Evolutionary conservation across 1,139 yeast species (phyloP).

Genomic region (Nematodospora anomalae): DNA sequence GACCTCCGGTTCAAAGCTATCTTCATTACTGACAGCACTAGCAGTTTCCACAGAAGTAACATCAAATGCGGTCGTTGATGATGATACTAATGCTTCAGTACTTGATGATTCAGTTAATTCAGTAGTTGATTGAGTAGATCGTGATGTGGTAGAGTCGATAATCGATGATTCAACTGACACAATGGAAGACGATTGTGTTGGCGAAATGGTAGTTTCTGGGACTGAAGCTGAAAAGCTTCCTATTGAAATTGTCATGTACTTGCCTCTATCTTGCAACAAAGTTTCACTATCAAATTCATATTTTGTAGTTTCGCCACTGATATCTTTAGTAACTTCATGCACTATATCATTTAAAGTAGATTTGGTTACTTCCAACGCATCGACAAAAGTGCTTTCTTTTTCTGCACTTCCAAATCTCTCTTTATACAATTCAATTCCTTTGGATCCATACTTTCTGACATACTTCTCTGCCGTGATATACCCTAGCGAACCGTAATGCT

Average conservation of each 20-base stretch:
- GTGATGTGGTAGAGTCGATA: too few species aligned
- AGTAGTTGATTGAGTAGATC: constrained; percentile 1
- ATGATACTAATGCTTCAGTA: neutral
- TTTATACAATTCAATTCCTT: constrained; percentile 36
- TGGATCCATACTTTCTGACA: constrained; percentile 16
- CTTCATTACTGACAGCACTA: neutral
- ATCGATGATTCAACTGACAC: constrained; percentile 6
- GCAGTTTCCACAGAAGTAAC: neutral
- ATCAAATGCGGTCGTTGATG: neutral
- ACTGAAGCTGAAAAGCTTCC: constrained; percentile 1
- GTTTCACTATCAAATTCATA: constrained; percentile 21
- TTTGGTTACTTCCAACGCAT: constrained; percentile 9
- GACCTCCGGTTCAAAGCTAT: neutral
- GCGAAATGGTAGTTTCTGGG: constrained; percentile 12
- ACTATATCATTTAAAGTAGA: constrained; percentile 19
- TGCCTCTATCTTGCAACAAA: constrained; percentile 17
- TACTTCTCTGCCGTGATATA: constrained; percentile 30
- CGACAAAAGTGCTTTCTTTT: neutral
- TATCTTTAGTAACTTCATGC: constrained; percentile 21
- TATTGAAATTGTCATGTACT: constrained; percentile 16
- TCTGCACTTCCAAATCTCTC: constrained; percentile 40
- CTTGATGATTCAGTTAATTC: neutral
- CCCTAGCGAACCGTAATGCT: constrained; percentile 22
- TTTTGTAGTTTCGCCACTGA: constrained; percentile 18
- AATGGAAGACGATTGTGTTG: constrained; percentile 7